Conservation (phyloP, 139 green algal genomes). For the Dunaliella primolecta region DNA sequence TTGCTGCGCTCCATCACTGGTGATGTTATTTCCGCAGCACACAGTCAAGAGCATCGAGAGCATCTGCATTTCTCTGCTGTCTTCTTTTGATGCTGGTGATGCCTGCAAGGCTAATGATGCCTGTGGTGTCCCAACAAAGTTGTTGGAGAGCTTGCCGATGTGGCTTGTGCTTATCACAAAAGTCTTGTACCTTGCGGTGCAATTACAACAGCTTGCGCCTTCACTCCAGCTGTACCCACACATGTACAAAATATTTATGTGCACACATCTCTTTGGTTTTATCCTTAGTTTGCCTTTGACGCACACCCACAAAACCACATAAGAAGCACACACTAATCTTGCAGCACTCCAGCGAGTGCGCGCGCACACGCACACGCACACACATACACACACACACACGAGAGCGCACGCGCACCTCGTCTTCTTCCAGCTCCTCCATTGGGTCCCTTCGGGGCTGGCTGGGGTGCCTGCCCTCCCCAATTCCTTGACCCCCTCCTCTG, state of each 20-base stretch:
- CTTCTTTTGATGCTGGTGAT: no score
- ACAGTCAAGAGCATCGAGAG: no score
- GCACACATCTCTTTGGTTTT: neutral
- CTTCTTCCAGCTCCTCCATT: neutral
- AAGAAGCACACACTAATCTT: neutral
- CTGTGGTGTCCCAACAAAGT: no score
- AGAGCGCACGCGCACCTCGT: neutral
- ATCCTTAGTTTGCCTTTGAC: no score
- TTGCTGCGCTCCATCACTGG: no score
- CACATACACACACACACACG: neutral
- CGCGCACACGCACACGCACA: neutral
- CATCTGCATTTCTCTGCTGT: no score
- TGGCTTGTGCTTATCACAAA: neutral
- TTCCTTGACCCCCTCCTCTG: neutral
- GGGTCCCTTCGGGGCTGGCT: neutral
- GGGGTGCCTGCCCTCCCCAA: neutral
- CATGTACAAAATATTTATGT: neutral
- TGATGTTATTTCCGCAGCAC: no score
- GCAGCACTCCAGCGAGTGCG: neutral
- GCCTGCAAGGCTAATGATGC: no score
- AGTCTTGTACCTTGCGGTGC: neutral
- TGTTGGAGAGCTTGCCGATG: neutral
- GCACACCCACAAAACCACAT: neutral
- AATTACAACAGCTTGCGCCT: neutral
- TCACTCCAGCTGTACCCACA: neutral